Conservation (phyloP, 2,329 filamentous ascomycete species). For the Madurella fahalii region DNA sequence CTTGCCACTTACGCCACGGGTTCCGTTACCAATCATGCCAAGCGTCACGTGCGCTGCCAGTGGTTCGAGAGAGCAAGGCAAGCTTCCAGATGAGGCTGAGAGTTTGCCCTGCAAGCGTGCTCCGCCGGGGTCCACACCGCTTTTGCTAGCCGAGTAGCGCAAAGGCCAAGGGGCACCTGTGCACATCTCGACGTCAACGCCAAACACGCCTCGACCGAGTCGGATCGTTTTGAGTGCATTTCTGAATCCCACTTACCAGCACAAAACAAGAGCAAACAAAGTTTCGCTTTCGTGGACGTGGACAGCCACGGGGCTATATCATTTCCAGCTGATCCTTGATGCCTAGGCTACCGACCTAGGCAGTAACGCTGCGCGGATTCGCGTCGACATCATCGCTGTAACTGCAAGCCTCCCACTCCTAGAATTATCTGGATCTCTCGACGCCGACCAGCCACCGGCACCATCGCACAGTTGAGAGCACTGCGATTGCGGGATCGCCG, state of each 20-base stretch:
- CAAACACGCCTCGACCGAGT: not conserved
- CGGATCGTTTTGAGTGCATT: not conserved
- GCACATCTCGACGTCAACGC: not conserved
- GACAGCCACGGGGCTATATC: not conserved
- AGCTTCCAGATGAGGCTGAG: too few species aligned
- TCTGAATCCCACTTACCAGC: not conserved
- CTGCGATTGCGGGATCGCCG: not conserved
- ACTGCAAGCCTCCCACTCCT: not conserved
- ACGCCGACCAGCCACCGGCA: not conserved
- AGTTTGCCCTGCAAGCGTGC: not conserved
- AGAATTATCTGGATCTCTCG: not conserved
- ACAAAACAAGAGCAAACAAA: too few species aligned
- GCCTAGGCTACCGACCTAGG: not conserved
- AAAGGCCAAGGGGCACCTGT: not conserved
- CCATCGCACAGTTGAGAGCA: not conserved
- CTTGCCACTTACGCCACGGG: too few species aligned
- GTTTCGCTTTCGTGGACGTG: too few species aligned
- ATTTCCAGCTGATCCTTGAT: not conserved
- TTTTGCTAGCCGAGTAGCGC: not conserved
- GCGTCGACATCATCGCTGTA: not conserved
- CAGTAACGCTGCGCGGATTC: not conserved
- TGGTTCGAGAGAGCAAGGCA: too few species aligned
- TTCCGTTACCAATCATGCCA: too few species aligned
- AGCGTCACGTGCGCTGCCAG: too few species aligned
- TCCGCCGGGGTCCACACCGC: not conserved